These are phyloP conservation scores for Fusarium solani-melongenae DNA, from an alignment of 2,329 filamentous ascomycete genomes.

Conservation along the genomic window DNA sequence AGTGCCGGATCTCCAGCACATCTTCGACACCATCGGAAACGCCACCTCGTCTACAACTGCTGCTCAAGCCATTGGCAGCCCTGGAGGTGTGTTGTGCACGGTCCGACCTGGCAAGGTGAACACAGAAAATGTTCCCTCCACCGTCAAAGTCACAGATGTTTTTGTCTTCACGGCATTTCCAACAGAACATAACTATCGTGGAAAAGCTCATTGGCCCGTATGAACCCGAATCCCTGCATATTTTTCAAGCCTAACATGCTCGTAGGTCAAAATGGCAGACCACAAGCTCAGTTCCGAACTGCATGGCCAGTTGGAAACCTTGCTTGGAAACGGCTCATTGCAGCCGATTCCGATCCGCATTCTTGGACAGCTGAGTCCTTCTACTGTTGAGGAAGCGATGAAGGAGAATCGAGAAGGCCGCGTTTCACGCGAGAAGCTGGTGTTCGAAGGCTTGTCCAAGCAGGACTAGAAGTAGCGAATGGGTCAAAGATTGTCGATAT, in stretches of 20 bases:
- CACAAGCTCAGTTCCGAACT: constrained; percentile 18
- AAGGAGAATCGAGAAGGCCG: constrained; percentile 17
- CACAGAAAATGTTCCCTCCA: constrained; percentile 48
- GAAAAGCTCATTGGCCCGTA: constrained; percentile 52
- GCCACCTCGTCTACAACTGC: constrained; percentile 46
- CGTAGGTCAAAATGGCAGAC: constrained; percentile 22
- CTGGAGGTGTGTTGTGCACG: constrained; percentile 50
- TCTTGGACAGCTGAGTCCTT: constrained; percentile 8
- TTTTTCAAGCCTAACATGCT: background rate
- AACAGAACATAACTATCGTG: constrained; percentile 52
- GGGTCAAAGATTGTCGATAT: background rate
- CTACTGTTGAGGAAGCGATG: constrained; percentile 8
- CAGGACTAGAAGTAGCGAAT: background rate
- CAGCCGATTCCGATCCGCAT: background rate
- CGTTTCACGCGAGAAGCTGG: constrained; percentile 28
- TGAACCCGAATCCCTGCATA: constrained; percentile 7
- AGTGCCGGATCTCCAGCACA: constrained; percentile 47
- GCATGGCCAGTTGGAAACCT: background rate
- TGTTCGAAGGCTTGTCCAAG: constrained; percentile 1
- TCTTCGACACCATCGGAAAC: constrained; percentile 57
- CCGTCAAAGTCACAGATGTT: constrained; percentile 53
- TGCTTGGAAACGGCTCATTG: background rate
- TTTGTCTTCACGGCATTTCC: constrained; percentile 57
- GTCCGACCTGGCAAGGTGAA: constrained; percentile 55
- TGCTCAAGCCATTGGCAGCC: constrained; percentile 39